These are phyloP conservation scores for Blastocystis hominis DNA, from an alignment of 352 stramenopile species.

Conservation along the genomic window DNA sequence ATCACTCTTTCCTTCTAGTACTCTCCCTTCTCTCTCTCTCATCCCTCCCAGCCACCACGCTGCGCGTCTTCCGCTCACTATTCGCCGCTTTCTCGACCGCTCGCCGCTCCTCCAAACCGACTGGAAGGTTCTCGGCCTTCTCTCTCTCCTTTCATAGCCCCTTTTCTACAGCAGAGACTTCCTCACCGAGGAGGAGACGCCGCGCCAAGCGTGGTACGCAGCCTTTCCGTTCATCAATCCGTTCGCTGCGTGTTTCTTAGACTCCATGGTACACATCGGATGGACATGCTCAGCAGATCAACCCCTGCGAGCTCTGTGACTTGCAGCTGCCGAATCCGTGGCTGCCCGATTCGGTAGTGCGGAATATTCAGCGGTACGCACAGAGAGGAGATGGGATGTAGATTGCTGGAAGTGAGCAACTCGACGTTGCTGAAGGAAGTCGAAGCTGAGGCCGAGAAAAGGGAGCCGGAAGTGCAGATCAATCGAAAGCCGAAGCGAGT, in stretches of 20 bases:
- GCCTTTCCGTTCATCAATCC: slow-evolving; percentile 3
- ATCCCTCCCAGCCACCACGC: neutral
- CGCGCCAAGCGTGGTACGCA: neutral
- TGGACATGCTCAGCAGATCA: neutral
- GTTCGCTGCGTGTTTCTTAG: slow-evolving; percentile 22
- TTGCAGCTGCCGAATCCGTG: slow-evolving; percentile 35
- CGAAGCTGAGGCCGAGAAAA: neutral
- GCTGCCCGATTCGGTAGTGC: neutral
- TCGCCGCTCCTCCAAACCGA: neutral
- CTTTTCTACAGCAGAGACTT: neutral
- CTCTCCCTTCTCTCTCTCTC: neutral
- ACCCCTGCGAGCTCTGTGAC: neutral
- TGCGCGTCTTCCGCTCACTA: neutral
- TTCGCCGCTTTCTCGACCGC: neutral
- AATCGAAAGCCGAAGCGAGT: slow-evolving; percentile 29
- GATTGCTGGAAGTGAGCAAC: neutral
- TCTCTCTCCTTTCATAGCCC: neutral
- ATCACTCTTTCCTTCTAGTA: neutral
- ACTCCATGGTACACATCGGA: neutral
- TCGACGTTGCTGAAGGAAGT: neutral
- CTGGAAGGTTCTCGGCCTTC: neutral
- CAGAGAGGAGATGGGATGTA: neutral
- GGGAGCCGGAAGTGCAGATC: neutral
- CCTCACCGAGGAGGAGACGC: slow-evolving; percentile 8
- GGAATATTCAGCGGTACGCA: neutral